Percentiles rank a stretch among this genome's conserved stretches.
Evolutionary conservation across 495 filamentous ascomycete species (phyloP).

Genomic region (Aspergillus nidulans): DNA sequence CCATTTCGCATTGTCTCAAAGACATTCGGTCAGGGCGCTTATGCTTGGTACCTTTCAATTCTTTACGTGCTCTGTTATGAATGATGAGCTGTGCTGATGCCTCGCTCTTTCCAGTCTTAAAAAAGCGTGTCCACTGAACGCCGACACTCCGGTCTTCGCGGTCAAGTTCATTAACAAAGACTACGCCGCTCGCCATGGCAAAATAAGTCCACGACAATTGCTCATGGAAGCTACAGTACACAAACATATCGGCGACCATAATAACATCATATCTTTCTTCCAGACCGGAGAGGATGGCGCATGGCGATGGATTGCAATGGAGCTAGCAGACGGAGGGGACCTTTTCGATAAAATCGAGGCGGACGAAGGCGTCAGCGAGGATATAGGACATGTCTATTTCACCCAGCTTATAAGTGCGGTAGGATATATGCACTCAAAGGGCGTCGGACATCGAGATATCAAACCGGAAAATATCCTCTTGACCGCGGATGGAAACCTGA

Average conservation of each 20-base stretch:
- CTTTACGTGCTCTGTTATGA: background rate
- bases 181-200: conserved; percentile 83
- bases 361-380: conserved; percentile 84
- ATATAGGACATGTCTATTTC: conserved; percentile 96
- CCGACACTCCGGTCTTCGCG: conserved; percentile 75
- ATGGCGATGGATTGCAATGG: conserved; percentile 99
- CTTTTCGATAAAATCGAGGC: conserved; percentile 99
- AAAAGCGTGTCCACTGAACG: conserved; percentile 74
- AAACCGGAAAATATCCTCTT: conserved; percentile 89
- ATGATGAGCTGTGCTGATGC: conserved; percentile 4
- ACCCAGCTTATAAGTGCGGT: conserved; percentile 85
- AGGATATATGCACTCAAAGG: conserved; percentile 90
- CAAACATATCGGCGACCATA: conserved; percentile 77
- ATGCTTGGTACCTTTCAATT: conserved; percentile 80
- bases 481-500: conserved; percentile 78
- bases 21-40: conserved; percentile 93
- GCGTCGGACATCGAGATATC: conserved; percentile 83
- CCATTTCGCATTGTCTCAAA: conserved; percentile 94
- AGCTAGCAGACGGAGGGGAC: conserved; percentile 91
- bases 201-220: conserved; percentile 82
- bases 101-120: conserved; percentile 63
- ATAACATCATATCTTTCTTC: conserved; percentile 91
- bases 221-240: conserved; percentile 86
- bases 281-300: conserved; percentile 75
- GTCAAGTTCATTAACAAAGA: conserved; percentile 99